Evolutionary conservation across 345 rosid species (phyloP).

Genomic region (Rubroshorea leprosula): DNA sequence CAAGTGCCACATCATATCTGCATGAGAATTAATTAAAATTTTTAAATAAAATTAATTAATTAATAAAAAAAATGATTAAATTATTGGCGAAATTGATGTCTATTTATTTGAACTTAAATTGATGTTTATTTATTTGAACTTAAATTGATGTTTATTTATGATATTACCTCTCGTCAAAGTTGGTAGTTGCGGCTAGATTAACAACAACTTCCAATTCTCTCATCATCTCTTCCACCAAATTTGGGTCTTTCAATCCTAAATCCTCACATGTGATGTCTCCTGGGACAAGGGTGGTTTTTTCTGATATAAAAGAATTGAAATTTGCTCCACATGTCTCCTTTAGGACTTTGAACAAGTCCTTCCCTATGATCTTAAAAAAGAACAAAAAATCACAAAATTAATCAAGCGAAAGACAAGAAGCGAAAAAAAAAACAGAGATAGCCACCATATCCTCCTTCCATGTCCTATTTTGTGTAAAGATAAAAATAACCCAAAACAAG

Average conservation of each 20-base stretch:
- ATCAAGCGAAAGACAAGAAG: too few relatives aligned
- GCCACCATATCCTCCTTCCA: too few relatives aligned
- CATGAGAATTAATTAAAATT: neutral
- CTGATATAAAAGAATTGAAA: conserved; percentile 33
- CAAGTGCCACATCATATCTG: conserved; percentile 65
- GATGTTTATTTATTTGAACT: neutral
- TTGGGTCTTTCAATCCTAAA: conserved; percentile 38
- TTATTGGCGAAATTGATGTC: neutral
- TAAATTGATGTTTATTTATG: neutral
- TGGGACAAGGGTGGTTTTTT: conserved; percentile 38
- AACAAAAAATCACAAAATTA: too few relatives aligned
- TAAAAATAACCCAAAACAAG: neutral
- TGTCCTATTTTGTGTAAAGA: too few relatives aligned
- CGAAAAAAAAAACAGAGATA: too few relatives aligned
- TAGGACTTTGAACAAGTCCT: conserved; percentile 49
- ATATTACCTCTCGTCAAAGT: conserved; percentile 67
- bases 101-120: too few relatives aligned
- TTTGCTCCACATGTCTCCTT: conserved; percentile 35
- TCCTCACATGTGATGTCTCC: conserved; percentile 52
- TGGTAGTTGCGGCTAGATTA: conserved; percentile 69
- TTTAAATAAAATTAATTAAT: too few relatives aligned
- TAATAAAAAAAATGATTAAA: too few relatives aligned
- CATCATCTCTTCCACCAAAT: conserved; percentile 36
- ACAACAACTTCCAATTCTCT: conserved; percentile 44
- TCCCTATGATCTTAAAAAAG: conserved; percentile 37